phyloP scores from a whole-genome alignment of 345 rosid genomes.

The Microcos paniculata region DNA sequence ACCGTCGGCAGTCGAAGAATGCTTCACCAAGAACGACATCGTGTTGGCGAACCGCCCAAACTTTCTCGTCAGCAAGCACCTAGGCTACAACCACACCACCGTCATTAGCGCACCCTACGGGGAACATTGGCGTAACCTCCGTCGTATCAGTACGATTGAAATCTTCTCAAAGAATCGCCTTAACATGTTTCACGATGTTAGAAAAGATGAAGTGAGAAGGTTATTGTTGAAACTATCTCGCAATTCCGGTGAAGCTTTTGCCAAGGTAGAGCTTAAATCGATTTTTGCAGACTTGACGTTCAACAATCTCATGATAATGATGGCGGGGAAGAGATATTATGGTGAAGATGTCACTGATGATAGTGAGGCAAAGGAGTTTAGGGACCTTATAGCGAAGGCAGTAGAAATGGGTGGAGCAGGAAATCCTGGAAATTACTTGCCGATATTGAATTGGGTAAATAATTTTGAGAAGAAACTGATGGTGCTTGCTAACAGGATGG shows the following conservation, averaged over 20 bases:
- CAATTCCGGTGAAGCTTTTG: slow-evolving; percentile 10
- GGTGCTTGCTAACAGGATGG: slow-evolving; percentile 23
- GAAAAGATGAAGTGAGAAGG: slow-evolving; percentile 41
- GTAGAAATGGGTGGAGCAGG: slow-evolving; percentile 23
- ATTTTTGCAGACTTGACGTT: slow-evolving; percentile 32
- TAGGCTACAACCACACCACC: slow-evolving; percentile 40
- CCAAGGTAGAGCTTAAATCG: slow-evolving; percentile 40
- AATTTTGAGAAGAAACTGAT: slow-evolving; percentile 23
- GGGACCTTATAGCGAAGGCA: slow-evolving; percentile 36
- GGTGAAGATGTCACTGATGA: slow-evolving; percentile 33
- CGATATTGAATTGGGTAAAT: slow-evolving; percentile 37
- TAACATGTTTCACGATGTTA: slow-evolving; percentile 16
- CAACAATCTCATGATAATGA: slow-evolving; percentile 43
- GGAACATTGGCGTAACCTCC: slow-evolving; percentile 61
- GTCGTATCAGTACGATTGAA: slow-evolving; percentile 41
- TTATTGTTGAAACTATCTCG: slow-evolving; percentile 28
- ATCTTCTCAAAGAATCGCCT: slow-evolving; percentile 42
- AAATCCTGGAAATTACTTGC: slow-evolving; percentile 46
- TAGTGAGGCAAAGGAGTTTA: slow-evolving; percentile 38
- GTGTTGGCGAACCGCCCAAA: slow-evolving; percentile 53
- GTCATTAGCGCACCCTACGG: slow-evolving; percentile 38
- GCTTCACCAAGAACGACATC: slow-evolving; percentile 52
- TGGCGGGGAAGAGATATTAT: slow-evolving; percentile 45
- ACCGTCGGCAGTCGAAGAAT: slow-evolving; percentile 32
- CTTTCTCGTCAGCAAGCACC: slow-evolving; percentile 25